Base-by-base conservation (phyloP, 805 yeast species). In the Yarrowia phangngaensis region DNA sequence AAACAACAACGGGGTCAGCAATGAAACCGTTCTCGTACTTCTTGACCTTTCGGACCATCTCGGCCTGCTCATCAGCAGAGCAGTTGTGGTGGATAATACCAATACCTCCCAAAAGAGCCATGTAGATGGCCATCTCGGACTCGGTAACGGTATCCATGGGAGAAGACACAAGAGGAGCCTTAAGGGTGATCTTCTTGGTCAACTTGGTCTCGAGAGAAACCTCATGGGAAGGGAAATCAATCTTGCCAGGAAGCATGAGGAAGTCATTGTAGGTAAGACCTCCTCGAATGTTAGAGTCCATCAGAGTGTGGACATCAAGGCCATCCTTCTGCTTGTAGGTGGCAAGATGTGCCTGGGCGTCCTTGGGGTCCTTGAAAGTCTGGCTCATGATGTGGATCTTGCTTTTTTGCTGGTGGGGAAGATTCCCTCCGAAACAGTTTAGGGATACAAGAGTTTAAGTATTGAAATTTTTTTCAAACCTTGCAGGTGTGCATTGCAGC, bases 61-160 rank as follows among this genome's bases (percentile, higher is more conserved):
- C 95, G 53, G 98, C 98, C 73, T 92, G 98, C 68, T 88, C 97
- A 51, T 90, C 97, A 52, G 95, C 76, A 52, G 95, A 67, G 73
- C 96, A 89, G 77, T 92, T 92, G 75, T 92, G 97, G 70, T 92
- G 98, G 61, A 92, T 81, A 64, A 92, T 85, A 79, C 98, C 98
- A 68, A 92, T 87, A 71, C 98, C 98, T 68, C 98, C 98, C 61
- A 89, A 78, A 58, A 92, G 78, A 58, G 98, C 97, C 97, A 92
- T 89, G 72, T 88, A 81, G 60, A 92, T 90, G 57, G 98, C 98
- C 98, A 92, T 92, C 53, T 82, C 85, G 55, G 88, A 72, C 75
- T 92, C 98, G 52, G 98, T 92, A 58, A 92, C 98, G 41, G 98
- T 92, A 72, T 92, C 98, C 98, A 92, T 92, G 60, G 98, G 98